These are phyloP conservation scores for Hypoxylon perforatum DNA, from an alignment of 495 filamentous ascomycete species.

Conservation along the genomic window DNA sequence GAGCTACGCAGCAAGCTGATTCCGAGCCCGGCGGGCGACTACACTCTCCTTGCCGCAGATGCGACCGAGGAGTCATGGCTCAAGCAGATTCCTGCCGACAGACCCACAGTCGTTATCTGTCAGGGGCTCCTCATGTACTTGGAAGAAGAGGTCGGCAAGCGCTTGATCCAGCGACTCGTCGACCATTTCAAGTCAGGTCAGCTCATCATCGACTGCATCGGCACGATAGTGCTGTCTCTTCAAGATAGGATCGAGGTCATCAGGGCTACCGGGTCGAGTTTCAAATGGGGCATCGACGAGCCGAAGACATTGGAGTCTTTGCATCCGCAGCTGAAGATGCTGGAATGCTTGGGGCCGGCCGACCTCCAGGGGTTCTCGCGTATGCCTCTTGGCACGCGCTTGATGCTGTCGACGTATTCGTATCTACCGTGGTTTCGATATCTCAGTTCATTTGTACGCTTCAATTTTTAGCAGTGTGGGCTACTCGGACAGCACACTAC, in stretches of 20 bases:
- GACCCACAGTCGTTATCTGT: constrained; percentile 36
- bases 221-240: constrained; percentile 17
- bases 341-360: constrained; percentile 28
- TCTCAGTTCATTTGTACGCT: constrained; percentile 28
- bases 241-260: constrained; percentile 22
- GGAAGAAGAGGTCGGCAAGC: constrained; percentile 30
- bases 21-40: constrained; percentile 34
- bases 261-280: constrained; percentile 27
- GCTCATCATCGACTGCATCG: constrained; percentile 38
- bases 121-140: constrained; percentile 44
- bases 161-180: constrained; percentile 32
- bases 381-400: constrained; percentile 21
- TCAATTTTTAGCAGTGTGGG: constrained; percentile 17
- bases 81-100: constrained; percentile 31
- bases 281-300: constrained; percentile 37
- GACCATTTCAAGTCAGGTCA: constrained; percentile 40
- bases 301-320: constrained; percentile 33
- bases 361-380: constrained; percentile 22
- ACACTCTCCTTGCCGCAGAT: constrained; percentile 29
- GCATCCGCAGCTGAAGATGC: constrained; percentile 32
- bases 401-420: constrained; percentile 28
- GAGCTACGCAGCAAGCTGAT: constrained; percentile 33
- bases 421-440: constrained; percentile 35
- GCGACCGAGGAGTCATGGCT: constrained; percentile 38
- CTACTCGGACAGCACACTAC: neutral